Evolutionary conservation across 1,284 basidiomycete species (phyloP).

Genomic region (Termitomyces sp.): DNA sequence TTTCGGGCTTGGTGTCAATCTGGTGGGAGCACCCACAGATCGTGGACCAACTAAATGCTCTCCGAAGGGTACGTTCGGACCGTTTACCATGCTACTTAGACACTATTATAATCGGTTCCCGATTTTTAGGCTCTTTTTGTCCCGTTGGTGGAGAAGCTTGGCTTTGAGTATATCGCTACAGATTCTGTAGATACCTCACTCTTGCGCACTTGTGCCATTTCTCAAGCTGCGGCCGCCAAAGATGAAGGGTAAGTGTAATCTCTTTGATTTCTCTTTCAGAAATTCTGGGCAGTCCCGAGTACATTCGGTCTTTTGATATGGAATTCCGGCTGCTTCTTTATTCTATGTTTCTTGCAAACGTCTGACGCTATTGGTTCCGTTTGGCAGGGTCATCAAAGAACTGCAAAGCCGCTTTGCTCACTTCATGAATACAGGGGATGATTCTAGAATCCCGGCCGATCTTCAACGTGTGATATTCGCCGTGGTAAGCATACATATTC

Average conservation of each 20-base stretch:
- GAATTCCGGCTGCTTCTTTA: background rate
- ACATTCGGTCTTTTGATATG: background rate
- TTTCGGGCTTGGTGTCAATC: slow-evolving; percentile 55
- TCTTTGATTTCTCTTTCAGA: background rate
- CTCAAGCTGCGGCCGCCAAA: slow-evolving; percentile 56
- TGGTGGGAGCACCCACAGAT: slow-evolving; percentile 85
- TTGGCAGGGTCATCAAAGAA: slow-evolving; percentile 64
- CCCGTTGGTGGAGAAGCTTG: slow-evolving; percentile 76
- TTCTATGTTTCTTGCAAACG: background rate
- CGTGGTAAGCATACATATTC: slow-evolving; percentile 9
- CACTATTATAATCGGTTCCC: background rate
- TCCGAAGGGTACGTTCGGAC: slow-evolving; percentile 52
- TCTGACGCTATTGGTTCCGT: slow-evolving; percentile 1
- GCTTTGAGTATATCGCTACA: slow-evolving; percentile 67
- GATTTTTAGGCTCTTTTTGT: slow-evolving; percentile 59
- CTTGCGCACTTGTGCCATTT: slow-evolving; percentile 76
- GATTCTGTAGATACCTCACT: slow-evolving; percentile 75
- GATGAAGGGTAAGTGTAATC: slow-evolving; percentile 46
- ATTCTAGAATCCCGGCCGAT: slow-evolving; percentile 77
- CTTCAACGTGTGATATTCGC: slow-evolving; percentile 49
- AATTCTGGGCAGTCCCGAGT: background rate
- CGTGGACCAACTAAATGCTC: slow-evolving; percentile 54
- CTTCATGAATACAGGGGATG: slow-evolving; percentile 71
- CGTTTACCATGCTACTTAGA: background rate
- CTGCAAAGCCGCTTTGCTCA: slow-evolving; percentile 71